Evolutionary conservation across 345 rosid genomes (phyloP), one percentile per base, ranked within the genome.

Genomic region (Bruguiera parviflora): DNA sequence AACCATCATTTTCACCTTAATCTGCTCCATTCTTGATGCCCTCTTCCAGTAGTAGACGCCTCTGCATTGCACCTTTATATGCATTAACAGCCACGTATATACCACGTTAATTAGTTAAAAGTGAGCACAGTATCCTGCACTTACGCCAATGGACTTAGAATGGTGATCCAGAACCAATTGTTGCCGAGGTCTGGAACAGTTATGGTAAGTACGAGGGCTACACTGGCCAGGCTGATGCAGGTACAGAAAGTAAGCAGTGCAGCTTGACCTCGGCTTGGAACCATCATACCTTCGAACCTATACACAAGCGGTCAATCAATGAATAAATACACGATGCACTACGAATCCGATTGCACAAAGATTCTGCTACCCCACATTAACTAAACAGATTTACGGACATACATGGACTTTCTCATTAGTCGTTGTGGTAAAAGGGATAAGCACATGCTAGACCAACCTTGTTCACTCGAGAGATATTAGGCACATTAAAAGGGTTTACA

Each of bases 211-310:
- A 94, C 98, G 71, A 94, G 95, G 37, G 84, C 98, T 2, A 94
- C 96, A 24, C 98, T 94, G 31, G 95, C 97, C 52, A 94, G 81
- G 86, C 97, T 91, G 75, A 94, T 91, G 86, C 92, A 85, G 64
- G 98, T 91, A 80, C 98, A 94, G 75, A 94, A 94, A 8, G 97
- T 94, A 29, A 94, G 87, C 71, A 94, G 43, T 46, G 98, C 96
- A 15, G 98, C 97, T 71, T 94, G 97, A 58, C 98, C 95, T 78
- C 97, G 71, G 77, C 86, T 94, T 15, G 98, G 96, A 66, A 83
- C 85, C 98, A 94, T 91, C 67, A 56, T 71, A 28, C 98, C 98
- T 76, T 94, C 96, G 51, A 93, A 93, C 74, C 98, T 91, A 46
- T 15, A 56, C 1, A 24, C 28, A 24, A 9, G 49, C 58, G 58